phyloP scores from a whole-genome alignment of 768 basidiomycete genomes.

The Tubosaeta sp. region DNA sequence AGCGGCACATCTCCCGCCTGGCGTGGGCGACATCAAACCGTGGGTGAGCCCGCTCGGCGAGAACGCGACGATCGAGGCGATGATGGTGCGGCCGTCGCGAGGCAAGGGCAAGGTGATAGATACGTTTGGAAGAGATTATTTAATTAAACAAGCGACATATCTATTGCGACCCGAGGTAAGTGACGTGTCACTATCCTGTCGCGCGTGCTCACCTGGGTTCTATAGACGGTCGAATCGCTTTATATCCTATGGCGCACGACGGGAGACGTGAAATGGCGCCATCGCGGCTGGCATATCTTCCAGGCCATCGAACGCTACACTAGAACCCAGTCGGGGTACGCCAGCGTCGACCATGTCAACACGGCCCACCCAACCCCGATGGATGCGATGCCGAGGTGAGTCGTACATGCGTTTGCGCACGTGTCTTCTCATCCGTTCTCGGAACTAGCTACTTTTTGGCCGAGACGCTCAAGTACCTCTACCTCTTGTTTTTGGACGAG shows the following conservation, averaged over 20 bases:
- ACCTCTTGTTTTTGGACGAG: conserved; percentile 61
- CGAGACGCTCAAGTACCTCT: conserved; percentile 68
- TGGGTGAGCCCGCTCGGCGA: conserved; percentile 14
- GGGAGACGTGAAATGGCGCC: conserved; percentile 63
- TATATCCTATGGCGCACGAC: conserved; percentile 71
- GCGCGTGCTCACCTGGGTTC: background rate
- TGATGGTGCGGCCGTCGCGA: background rate
- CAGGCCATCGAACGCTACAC: conserved; percentile 57
- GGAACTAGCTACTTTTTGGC: conserved; percentile 47
- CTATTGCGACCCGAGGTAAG: conserved; percentile 68
- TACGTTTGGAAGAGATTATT: conserved; percentile 49
- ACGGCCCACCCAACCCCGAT: conserved; percentile 29
- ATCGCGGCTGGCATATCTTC: conserved; percentile 67
- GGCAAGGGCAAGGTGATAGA: background rate
- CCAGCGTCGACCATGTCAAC: conserved; percentile 48
- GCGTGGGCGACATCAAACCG: conserved; percentile 36
- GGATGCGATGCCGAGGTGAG: conserved; percentile 74
- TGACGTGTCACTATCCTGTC: conserved; percentile 31
- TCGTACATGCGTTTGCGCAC: background rate
- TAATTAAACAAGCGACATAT: conserved; percentile 41
- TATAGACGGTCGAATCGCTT: conserved; percentile 67
- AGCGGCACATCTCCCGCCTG: conserved; percentile 48
- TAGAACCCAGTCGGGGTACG: conserved; percentile 57
- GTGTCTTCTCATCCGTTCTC: no score
- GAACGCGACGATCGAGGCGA: conserved; percentile 10